Evolutionary conservation across 495 filamentous ascomycete genomes (phyloP).

Genomic region (Penicillium ucsense): DNA sequence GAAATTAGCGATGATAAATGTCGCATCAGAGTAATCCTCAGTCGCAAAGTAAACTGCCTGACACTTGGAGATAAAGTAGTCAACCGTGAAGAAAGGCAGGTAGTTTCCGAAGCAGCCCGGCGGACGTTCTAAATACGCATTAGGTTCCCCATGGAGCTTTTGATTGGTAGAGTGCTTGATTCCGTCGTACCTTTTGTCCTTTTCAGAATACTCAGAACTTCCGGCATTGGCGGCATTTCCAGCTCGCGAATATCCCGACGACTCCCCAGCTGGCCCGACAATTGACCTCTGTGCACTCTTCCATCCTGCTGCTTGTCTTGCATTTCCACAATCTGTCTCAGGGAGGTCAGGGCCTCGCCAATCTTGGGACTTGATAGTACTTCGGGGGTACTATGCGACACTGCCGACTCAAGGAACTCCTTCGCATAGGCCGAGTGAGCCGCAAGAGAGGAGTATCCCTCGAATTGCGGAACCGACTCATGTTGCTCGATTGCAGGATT

Average conservation of each 20-base stretch:
- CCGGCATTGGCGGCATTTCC: constrained; percentile 43
- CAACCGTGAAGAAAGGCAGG: constrained; percentile 34
- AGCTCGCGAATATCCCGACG: constrained; percentile 35
- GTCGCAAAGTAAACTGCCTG: constrained; percentile 50
- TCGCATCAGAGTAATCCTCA: constrained; percentile 45
- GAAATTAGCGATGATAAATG: constrained; percentile 47
- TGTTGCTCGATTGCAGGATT: constrained; percentile 27
- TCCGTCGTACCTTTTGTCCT: constrained; percentile 34
- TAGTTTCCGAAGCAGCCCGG: constrained; percentile 19
- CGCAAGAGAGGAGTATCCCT: constrained; percentile 50
- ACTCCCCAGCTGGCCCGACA: constrained; percentile 27
- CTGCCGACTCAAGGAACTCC: constrained; percentile 50
- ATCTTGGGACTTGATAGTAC: constrained; percentile 40
- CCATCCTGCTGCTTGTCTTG: constrained; percentile 28
- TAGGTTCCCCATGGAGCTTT: not conserved
- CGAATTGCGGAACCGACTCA: constrained; percentile 40
- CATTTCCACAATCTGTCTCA: constrained; percentile 48
- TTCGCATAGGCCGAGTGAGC: constrained; percentile 56
- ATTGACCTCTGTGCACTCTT: constrained; percentile 30
- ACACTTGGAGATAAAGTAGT: constrained; percentile 49
- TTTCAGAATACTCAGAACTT: constrained; percentile 42
- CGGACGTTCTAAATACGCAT: constrained; percentile 11
- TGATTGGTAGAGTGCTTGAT: not conserved
- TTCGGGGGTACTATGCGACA: constrained; percentile 41
- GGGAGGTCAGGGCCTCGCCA: constrained; percentile 43